A percentile compares a stretch with the other conserved stretches of the same genome.
Conservation (phyloP, 2,329 filamentous ascomycete genomes). For the Colletotrichum sp. region DNA sequence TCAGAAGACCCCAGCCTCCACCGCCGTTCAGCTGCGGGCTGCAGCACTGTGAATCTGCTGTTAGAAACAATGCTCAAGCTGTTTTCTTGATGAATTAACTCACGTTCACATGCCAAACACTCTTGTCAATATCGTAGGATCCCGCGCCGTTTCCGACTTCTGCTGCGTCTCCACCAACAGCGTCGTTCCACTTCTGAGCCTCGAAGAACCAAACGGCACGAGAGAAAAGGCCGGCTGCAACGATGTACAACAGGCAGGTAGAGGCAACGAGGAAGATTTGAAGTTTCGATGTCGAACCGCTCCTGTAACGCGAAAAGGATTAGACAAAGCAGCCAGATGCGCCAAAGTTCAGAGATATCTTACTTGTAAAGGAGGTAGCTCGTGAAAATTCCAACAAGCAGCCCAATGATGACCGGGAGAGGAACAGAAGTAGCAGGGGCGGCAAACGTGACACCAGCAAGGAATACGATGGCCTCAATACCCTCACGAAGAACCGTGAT, state of each 20-base stretch:
- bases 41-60: conserved; percentile 65
- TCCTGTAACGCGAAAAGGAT: conserved; percentile 29
- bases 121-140: conserved; percentile 79
- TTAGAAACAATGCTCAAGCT: background rate
- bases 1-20: conserved; percentile 86
- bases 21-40: conserved; percentile 75
- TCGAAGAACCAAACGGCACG: conserved; percentile 78
- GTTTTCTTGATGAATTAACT: conserved; percentile 33
- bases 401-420: conserved; percentile 75
- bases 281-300: conserved; percentile 46
- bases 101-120: conserved; percentile 83
- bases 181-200: conserved; percentile 69
- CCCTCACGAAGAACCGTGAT: conserved; percentile 85
- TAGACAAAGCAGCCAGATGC: background rate
- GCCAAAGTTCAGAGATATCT: conserved; percentile 32
- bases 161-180: conserved; percentile 62
- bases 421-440: conserved; percentile 79
- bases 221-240: conserved; percentile 83
- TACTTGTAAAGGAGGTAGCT: conserved; percentile 82
- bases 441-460: conserved; percentile 83
- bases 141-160: conserved; percentile 66
- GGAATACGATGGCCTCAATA: conserved; percentile 84
- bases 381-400: conserved; percentile 68
- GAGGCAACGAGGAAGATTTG: conserved; percentile 83
- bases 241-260: conserved; percentile 83